These are phyloP conservation scores for Salinomyces thailandicus DNA, from an alignment of 2,329 filamentous ascomycete species.

Conservation along the genomic window DNA sequence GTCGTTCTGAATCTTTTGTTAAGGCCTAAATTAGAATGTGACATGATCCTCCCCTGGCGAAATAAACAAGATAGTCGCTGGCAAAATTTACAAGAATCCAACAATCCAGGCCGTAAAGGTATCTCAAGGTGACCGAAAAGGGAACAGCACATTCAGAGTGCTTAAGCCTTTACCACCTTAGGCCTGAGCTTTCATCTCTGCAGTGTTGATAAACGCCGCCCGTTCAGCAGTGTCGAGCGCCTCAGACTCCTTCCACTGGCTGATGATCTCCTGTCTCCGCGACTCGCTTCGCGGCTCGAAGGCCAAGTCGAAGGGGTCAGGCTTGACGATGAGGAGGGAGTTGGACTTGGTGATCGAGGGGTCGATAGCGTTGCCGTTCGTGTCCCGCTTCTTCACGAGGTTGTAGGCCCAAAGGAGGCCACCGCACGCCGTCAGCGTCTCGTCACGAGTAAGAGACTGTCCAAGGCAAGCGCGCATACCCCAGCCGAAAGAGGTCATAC, in stretches of 20 bases:
- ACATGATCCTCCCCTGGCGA: too few relatives aligned
- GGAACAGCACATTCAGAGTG: too few relatives aligned
- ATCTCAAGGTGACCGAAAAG: too few relatives aligned
- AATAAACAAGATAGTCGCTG: too few relatives aligned
- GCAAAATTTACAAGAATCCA: too few relatives aligned
- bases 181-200: too few relatives aligned
- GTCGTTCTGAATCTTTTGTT: too few relatives aligned
- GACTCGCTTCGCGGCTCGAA: slow-evolving; percentile 41
- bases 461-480: slow-evolving; percentile 54
- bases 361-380: slow-evolving; percentile 24
- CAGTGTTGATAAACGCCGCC: slow-evolving; percentile 22
- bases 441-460: slow-evolving; percentile 52
- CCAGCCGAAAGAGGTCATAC: slow-evolving; percentile 56
- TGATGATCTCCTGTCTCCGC: slow-evolving; percentile 30
- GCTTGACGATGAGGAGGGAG: slow-evolving; percentile 48
- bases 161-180: too few relatives aligned
- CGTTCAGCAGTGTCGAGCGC: slow-evolving; percentile 27
- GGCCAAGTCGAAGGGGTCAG: slow-evolving; percentile 44
- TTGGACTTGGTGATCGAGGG: slow-evolving; percentile 40
- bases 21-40: too few relatives aligned
- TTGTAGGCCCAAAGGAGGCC: slow-evolving; percentile 40
- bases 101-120: too few relatives aligned
- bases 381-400: slow-evolving; percentile 36
- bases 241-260: slow-evolving; percentile 31
- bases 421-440: slow-evolving; percentile 45